Base-by-base conservation (phyloP, 192 early-diverging fungal genomes). In the Mortierella antarctica region DNA sequence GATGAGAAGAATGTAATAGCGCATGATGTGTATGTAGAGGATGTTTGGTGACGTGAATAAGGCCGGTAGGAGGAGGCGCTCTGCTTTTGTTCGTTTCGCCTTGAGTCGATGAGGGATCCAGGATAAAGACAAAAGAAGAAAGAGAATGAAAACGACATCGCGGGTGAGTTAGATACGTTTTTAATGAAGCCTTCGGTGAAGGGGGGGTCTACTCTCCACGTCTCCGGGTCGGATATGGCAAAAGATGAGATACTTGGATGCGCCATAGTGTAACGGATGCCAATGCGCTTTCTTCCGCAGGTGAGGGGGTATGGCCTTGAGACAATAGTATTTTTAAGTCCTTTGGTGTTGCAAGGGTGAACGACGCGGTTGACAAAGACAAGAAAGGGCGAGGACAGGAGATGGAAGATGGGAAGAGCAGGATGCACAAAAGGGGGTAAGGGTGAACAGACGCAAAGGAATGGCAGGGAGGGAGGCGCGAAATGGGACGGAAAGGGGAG, bases 21-120 rank as follows among this genome's bases (percentile, higher is more conserved):
- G 67, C 74, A 77, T 77, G 12, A 15, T 51, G 31, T 70, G 58
- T 50, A n/a, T 70, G 68, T 53, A 6, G 23, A 14, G 31, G 1
- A 7, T 3, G 57, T 42, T 31, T 31, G 31, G 31, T 31, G 31
- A 31, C 31, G 31, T 31, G 31, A 31, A 31, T 31, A 31, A 31
- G 31, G 31, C 31, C 31, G 31, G 31, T 3, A 31, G 3, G 31
- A 31, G 31, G 31, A 3, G 1, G 31, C 31, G 31, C 31, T 1
- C 31, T 31, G 31, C 31, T 31, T 31, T 31, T 31, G 31, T 2
- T 31, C 6, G 53, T 5, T 14, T 41, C 14, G 5, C 12, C 6
- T 40, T n/a, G 51, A 53, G n/a, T 41, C 41, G 14, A 23, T 42
- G 47, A 53, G 41, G 2, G 52, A 39, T 18, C 5, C 45, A 14